Conservation (phyloP, 352 stramenopile genomes). For the Aphanomyces stellatus region DNA sequence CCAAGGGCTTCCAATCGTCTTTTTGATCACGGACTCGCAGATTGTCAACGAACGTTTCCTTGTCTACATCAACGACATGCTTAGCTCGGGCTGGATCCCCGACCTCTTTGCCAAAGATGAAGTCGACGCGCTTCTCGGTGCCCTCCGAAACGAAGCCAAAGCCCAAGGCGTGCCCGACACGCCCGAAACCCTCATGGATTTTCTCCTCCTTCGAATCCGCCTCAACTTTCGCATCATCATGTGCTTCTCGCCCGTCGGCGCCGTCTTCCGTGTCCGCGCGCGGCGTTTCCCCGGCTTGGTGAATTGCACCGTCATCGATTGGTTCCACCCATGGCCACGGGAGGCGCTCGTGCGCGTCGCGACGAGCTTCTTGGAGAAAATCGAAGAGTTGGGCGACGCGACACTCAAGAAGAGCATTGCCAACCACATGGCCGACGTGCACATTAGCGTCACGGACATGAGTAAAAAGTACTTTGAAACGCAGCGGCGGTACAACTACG, state of each 20-base stretch:
- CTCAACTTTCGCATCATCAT: conserved; percentile 96
- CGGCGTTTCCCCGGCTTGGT: conserved; percentile 95
- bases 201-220: conserved; percentile 91
- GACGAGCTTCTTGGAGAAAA: conserved; percentile 91
- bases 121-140: conserved; percentile 86
- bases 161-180: conserved; percentile 90
- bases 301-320: conserved; percentile 97
- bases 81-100: conserved; percentile 94
- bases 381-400: conserved; percentile 84
- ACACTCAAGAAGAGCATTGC: conserved; percentile 86
- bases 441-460: conserved; percentile 95
- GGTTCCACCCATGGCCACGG: conserved; percentile 96
- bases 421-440: conserved; percentile 96
- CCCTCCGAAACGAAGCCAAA: conserved; percentile 92
- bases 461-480: conserved; percentile 93
- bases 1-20: conserved; percentile 91
- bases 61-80: conserved; percentile 98
- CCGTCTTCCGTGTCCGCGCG: conserved; percentile 93
- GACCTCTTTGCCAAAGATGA: conserved; percentile 97
- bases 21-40: conserved; percentile 97
- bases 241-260: conserved; percentile 96
- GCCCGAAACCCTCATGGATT: conserved; percentile 92
- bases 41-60: conserved; percentile 98
- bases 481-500: conserved; percentile 96
- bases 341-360: conserved; percentile 97